Base-by-base conservation (phyloP, 495 filamentous ascomycete species). In the Parmelia sp. region DNA sequence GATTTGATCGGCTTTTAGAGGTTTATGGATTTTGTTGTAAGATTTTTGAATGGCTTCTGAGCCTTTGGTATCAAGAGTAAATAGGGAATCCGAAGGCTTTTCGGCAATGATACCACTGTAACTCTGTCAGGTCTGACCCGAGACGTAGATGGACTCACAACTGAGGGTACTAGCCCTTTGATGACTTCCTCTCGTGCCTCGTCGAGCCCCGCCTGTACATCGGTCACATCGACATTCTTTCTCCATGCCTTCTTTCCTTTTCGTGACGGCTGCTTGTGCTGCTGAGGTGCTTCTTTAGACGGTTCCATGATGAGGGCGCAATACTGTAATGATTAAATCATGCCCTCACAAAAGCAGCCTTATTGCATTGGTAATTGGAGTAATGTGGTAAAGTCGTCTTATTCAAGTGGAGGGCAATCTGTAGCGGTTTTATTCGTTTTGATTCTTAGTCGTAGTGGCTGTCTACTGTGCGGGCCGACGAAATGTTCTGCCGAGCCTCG, bases 181-280 rank as follows among this genome's bases (percentile, higher is more conserved):
- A 95, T 90, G 67, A 95, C 86, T 78, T 96, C 91, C 51, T 92
- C 89, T 65, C 92, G 89, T 68, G 91, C 78, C 65, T 87, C 77
- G 63, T 95, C 89, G 53, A 98, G 84, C 53, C 95, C 94, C 66
- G 87, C 79, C 68, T 91, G 82, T 31, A 98, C 81, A 61, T 94
- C 87, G 19, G 90, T 85, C 57, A 97, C 82, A 75, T 98, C 91
- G 71, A 97, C 90, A 78, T 98, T 95, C 75, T 97, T 98, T 68
- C 94, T 83, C 94, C 94, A 98, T 25, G 94, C 94, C 76, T 92
- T 96, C 78, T 98, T 98, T 66, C 94, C 93, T 75, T 97, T 98
- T 71, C 94, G 82, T 15, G 92, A 96, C 49, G 92, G 86, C 74
- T 97, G 94, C 68, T 87, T 92, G 67, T 78, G 81, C 68, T 84